Base-by-base conservation (phyloP, 805 yeast species). In the Zygoascus flipseniorum region DNA sequence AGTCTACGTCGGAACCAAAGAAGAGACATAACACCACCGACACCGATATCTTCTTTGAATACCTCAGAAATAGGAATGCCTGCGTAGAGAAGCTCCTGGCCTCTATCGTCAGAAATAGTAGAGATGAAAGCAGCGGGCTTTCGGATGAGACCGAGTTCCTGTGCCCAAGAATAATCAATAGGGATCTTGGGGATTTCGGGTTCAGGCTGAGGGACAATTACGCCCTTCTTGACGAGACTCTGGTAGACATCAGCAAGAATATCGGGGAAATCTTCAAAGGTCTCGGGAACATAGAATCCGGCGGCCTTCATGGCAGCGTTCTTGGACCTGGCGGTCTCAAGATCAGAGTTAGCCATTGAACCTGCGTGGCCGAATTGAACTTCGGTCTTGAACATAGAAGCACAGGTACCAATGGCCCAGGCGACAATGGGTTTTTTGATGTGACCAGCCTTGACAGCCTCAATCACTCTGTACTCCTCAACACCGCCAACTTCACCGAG, bases 211-310 rank as follows among this genome's bases (percentile, higher is more conserved):
- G 74, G 74, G 42, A 65, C 67, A 52, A 73, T 71, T 43, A 58
- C 62, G 43, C 73, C 72, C 60, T 60, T 60, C 60, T 66, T 59
- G 35, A 72, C 73, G 62, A 93, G 77, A 67, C 82, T 82, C 71
- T 90, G 92, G 71, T 92, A 92, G 52, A 97, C 96, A 56, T 60
- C 53, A 41, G 65, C 55, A 23, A 73, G 64, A 16, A 55, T 62
- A 58, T 67, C 73, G 39, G 77, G 77, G 64, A 73, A 57, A 56
- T 74, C 77, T 64, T 73, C 77, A 57, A 73, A 81, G 66, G 85
- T 88, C 56, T 85, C 87, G 62, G 96, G 96, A 52, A 88, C 93
- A 63, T 83, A 81, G 72, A 92, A 89, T 1, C 99, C 99, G 20
- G 98, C 98, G 62, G 84, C 85, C 71, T 87, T 85, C 73, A 92